A percentile compares a stretch with the other conserved stretches of the same genome.
Evolutionary conservation across 2,329 filamentous ascomycete species (phyloP).

Genomic region (Ustulina deusta): DNA sequence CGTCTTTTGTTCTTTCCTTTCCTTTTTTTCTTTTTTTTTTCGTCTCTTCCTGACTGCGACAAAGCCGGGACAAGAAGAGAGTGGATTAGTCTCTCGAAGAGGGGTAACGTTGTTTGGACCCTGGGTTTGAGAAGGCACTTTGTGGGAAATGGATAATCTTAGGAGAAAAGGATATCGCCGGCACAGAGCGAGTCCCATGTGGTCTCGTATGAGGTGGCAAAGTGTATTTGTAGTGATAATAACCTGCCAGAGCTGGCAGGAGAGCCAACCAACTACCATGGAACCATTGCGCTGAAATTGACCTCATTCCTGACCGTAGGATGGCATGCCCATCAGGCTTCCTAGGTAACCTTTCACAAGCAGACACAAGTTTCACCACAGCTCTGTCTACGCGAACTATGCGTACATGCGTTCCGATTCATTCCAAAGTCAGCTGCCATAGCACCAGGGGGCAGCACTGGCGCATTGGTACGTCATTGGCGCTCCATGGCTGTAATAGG

Average conservation of each 20-base stretch:
- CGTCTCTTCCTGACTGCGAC: constrained; percentile 5
- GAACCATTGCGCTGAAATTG: constrained; percentile 20
- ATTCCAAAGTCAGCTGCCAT: constrained; percentile 22
- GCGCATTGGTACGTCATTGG: constrained; percentile 25
- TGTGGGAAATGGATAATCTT: constrained; percentile 11
- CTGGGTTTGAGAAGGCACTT: constrained; percentile 1
- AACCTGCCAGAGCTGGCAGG: constrained; percentile 4
- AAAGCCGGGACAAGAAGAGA: constrained; percentile 13
- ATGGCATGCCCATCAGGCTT: neutral
- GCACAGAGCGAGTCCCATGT: constrained; percentile 7
- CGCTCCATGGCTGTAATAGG: neutral
- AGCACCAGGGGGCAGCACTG: neutral
- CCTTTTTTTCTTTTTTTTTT: neutral
- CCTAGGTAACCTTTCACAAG: neutral
- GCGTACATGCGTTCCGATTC: constrained; percentile 4
- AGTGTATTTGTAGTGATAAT: constrained; percentile 38
- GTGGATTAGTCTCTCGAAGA: constrained; percentile 4
- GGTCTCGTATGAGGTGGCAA: constrained; percentile 19
- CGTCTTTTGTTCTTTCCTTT: constrained; percentile 4
- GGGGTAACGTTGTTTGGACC: neutral
- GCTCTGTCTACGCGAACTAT: neutral
- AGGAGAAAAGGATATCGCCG: constrained; percentile 18
- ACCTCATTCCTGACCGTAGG: constrained; percentile 26
- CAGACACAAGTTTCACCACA: constrained; percentile 7
- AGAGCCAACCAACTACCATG: constrained; percentile 13